Conservation (phyloP, 768 basidiomycete species). For the Suillus decipiens region DNA sequence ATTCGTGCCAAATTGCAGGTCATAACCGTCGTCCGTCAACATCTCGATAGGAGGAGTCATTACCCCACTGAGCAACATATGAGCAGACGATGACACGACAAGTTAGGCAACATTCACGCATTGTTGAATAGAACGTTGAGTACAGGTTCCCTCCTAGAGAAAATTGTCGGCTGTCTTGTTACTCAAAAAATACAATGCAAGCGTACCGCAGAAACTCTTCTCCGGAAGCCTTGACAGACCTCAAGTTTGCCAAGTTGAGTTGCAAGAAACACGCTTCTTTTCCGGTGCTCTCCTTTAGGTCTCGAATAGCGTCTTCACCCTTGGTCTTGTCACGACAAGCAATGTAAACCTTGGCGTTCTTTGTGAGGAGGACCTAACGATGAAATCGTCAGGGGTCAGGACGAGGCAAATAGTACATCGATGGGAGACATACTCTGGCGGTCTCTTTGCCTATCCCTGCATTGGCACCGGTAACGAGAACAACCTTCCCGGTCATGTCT, state of each 20-base stretch:
- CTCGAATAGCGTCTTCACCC: slow-evolving; percentile 37
- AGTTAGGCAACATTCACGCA: slow-evolving; percentile 23
- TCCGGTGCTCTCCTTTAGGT: slow-evolving; percentile 43
- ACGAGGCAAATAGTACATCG: background rate
- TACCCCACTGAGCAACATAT: slow-evolving; percentile 21
- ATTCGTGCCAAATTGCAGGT: slow-evolving; percentile 28
- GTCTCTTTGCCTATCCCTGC: too few species aligned
- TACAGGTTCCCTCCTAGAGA: slow-evolving; percentile 25
- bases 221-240: slow-evolving; percentile 41
- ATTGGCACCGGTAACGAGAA: too few species aligned
- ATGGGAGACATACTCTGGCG: background rate
- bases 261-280: slow-evolving; percentile 43
- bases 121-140: slow-evolving; percentile 35
- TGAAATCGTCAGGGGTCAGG: background rate
- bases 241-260: slow-evolving; percentile 48
- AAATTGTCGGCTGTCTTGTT: background rate
- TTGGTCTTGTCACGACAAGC: slow-evolving; percentile 42
- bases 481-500: slow-evolving; percentile 35
- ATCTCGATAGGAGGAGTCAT: slow-evolving; percentile 33
- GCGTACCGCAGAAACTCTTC: slow-evolving; percentile 40
- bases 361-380: slow-evolving; percentile 39
- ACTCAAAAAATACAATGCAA: background rate
- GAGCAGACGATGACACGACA: background rate
- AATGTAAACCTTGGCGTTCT: slow-evolving; percentile 55
- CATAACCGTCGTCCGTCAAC: slow-evolving; percentile 28